Evolutionary conservation across 2,329 filamentous ascomycete species (phyloP), one percentile per base, ranked within the genome.

Genomic region (Lasiodiplodia citricola): DNA sequence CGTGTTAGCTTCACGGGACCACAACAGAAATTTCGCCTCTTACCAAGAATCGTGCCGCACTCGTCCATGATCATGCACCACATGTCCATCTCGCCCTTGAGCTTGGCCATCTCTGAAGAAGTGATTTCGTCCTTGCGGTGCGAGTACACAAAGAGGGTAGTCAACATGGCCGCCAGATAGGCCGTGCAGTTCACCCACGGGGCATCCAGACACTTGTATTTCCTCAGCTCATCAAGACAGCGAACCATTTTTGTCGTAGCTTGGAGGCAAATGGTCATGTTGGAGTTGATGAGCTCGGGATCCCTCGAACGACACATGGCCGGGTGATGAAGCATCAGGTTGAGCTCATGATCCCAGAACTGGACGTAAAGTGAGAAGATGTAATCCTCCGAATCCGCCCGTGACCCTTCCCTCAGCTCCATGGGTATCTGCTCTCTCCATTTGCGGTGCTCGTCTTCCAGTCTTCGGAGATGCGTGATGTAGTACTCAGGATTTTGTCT

Each of bases 181-280:
- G 92, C 86, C 0, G 91, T 90, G 60, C 88, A 85, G 58, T 91
- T 90, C 73, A 92, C 91, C 91, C 92, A 94, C 0, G 91, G 93
- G 1, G 91, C 92, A 74, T 95, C 92, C 4, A 94, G 80, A 55
- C 88, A 89, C 74, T 91, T 92, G 68, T 89, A 82, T 72, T 84
- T 85, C 69, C 87, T 86, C 58, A 94, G 79, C 66, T 87, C 83
- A 25, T 84, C 83, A 6, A 90, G 87, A 31, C 86, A 84, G 25
- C 83, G 82, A 2, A 94, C 82, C 79, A 93, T 87, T 70, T 89
- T 86, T 57, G 86, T 84, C 6, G 90, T 87, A 11, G 88, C 87
- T 60, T 89, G 86, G 41, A 92, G 86, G 75, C 91, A 93, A 54
- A 91, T 77, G 69, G 83, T 80, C 4, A 83, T 73, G 52, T 84